These are phyloP conservation scores for Lepidium didymum DNA, from an alignment of 345 rosid species.

Conservation along the genomic window DNA sequence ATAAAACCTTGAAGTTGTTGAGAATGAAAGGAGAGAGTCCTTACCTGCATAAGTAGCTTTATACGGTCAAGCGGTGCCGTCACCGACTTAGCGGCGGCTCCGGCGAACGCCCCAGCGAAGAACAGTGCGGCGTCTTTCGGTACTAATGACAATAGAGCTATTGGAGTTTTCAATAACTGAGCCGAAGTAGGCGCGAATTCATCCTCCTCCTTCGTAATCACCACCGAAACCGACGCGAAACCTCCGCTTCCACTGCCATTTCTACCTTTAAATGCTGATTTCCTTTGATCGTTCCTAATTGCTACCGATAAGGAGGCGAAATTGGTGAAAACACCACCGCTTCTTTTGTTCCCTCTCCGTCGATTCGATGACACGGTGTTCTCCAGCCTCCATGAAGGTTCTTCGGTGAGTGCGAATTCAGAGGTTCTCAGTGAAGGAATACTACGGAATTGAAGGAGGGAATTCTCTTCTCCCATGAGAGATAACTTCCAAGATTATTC, in stretches of 20 bases:
- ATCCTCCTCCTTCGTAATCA: conserved; percentile 22
- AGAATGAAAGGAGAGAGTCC: not conserved
- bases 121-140: conserved; percentile 68
- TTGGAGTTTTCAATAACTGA: conserved; percentile 70
- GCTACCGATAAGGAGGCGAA: conserved; percentile 23
- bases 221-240: conserved; percentile 56
- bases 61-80: conserved; percentile 96
- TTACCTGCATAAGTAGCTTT: conserved; percentile 89
- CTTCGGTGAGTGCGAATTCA: conserved; percentile 21
- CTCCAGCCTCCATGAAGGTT: conserved; percentile 21
- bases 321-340: conserved; percentile 1
- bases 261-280: not conserved
- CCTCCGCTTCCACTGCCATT: conserved; percentile 19
- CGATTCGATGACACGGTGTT: conserved; percentile 20
- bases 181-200: conserved; percentile 57
- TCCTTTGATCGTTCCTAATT: conserved; percentile 4
- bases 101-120: conserved; percentile 74
- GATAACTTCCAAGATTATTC: not conserved
- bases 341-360: not conserved
- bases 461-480: conserved; percentile 47
- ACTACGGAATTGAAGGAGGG: conserved; percentile 30
- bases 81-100: conserved; percentile 83
- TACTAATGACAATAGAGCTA: conserved; percentile 49
- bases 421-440: conserved; percentile 40
- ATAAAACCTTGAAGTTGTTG: conserved; percentile 29